Percentiles rank a stretch among this genome's conserved stretches.
phyloP scores from a whole-genome alignment of 177 flowering plant species.

The Vitis hybrid region DNA sequence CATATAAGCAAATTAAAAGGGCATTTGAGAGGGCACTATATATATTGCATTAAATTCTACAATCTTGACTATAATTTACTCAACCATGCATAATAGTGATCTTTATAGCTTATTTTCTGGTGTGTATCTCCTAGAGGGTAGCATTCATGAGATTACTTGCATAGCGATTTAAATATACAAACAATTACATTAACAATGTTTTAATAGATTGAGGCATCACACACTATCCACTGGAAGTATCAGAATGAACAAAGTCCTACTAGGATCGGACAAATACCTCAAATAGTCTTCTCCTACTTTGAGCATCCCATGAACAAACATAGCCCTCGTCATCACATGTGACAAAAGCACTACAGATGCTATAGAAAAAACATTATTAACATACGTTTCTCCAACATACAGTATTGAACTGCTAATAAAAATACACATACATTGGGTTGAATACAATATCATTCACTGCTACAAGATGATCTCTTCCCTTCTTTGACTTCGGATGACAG shows the following conservation, averaged over 20 bases:
- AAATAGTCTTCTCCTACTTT: conserved; percentile 51
- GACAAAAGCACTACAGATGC: conserved; percentile 50
- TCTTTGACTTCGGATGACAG: conserved; percentile 67
- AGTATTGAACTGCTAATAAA: background rate
- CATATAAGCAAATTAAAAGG: no score
- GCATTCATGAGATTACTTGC: background rate
- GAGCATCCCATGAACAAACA: conserved; percentile 73
- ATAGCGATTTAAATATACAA: background rate
- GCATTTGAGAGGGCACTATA: background rate
- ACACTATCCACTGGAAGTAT: background rate
- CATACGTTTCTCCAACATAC: background rate
- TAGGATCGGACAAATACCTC: conserved; percentile 48
- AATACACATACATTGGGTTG: conserved; percentile 59
- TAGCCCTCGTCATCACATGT: conserved; percentile 86
- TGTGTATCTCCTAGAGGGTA: background rate
- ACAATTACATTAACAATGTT: background rate
- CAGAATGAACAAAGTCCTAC: background rate
- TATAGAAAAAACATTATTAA: conserved; percentile 8
- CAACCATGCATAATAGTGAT: background rate
- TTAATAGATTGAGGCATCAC: background rate
- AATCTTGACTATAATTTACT: background rate
- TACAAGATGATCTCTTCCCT: conserved; percentile 52
- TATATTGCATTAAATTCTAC: background rate
- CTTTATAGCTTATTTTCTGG: background rate
- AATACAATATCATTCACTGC: conserved; percentile 81